phyloP scores from a whole-genome alignment of 768 basidiomycete species.

The Krasilnikovozyma curviuscula region DNA sequence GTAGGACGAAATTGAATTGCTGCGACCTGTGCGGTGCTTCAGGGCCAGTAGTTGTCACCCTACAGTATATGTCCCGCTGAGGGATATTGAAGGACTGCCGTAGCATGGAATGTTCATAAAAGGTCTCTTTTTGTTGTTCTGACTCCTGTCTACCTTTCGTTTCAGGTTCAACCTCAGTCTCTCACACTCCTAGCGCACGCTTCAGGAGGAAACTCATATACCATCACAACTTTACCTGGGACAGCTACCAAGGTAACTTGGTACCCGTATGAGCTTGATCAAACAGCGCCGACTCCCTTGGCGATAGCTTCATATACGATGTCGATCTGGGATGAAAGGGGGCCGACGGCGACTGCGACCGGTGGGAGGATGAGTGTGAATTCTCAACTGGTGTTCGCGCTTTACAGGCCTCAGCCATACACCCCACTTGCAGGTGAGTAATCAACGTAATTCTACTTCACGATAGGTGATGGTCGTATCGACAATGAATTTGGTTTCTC shows the following conservation, averaged over 20 bases:
- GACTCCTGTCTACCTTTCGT: conserved; percentile 13
- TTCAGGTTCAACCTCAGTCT: conserved; percentile 39
- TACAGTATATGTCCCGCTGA: too few relatives aligned
- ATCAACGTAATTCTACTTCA: neutral
- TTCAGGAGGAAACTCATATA: conserved; percentile 68
- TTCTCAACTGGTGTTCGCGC: conserved; percentile 51
- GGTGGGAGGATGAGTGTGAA: conserved; percentile 54
- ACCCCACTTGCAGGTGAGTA: conserved; percentile 39
- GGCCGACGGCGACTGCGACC: conserved; percentile 38
- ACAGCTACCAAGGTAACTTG: conserved; percentile 48
- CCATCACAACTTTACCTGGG: conserved; percentile 48
- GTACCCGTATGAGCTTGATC: conserved; percentile 61
- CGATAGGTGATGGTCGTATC: neutral
- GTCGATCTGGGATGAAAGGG: conserved; percentile 62
- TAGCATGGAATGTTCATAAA: too few relatives aligned
- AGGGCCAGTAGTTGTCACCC: too few relatives aligned
- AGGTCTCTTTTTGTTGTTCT: neutral
- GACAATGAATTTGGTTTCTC: neutral
- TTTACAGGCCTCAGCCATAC: conserved; percentile 60
- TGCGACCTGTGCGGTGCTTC: neutral
- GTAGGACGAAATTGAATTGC: neutral
- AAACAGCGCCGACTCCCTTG: conserved; percentile 45
- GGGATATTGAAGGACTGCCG: too few relatives aligned
- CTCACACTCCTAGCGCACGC: conserved; percentile 67
- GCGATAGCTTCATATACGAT: conserved; percentile 59